These are phyloP conservation scores for Microsporum ferrugineum DNA, from an alignment of 2,329 filamentous ascomycete genomes.

Conservation along the genomic window DNA sequence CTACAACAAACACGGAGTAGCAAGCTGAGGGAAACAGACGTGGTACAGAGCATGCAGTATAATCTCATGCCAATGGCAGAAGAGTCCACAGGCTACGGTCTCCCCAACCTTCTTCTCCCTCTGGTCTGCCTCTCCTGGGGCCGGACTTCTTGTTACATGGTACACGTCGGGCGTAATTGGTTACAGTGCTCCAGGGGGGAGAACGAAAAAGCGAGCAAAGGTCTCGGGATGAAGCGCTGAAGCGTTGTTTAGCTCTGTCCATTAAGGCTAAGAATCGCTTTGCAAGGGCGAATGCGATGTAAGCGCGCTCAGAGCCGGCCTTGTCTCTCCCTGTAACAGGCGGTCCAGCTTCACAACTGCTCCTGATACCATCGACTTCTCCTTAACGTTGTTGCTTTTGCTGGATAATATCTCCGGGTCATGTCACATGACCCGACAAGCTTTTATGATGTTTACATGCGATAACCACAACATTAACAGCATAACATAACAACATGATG, in stretches of 20 bases:
- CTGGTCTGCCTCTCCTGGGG: not conserved
- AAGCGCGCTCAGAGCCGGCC: constrained; percentile 1
- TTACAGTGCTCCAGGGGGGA: not conserved
- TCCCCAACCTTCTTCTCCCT: not conserved
- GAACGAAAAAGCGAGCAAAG: not conserved
- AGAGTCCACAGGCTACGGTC: not conserved
- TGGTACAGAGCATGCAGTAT: not conserved
- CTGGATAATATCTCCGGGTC: not conserved
- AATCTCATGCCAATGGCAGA: not conserved
- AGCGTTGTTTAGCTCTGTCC: not conserved
- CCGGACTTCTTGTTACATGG: not conserved
- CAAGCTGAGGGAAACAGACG: not conserved
- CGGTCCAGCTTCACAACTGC: not conserved
- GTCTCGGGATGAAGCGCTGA: not conserved
- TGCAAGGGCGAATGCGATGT: not conserved
- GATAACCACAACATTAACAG: not conserved
- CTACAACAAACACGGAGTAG: not conserved
- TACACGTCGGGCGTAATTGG: not conserved
- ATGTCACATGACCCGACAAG: not conserved
- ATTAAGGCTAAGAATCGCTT: not conserved
- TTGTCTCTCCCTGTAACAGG: not conserved
- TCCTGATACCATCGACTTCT: not conserved
- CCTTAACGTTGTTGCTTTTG: not conserved
- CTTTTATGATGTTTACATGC: not conserved
- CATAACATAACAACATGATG: not conserved